Evolutionary conservation across 371 early-diverging fungal species (phyloP).

Genomic region (Rhizopus delemar): DNA sequence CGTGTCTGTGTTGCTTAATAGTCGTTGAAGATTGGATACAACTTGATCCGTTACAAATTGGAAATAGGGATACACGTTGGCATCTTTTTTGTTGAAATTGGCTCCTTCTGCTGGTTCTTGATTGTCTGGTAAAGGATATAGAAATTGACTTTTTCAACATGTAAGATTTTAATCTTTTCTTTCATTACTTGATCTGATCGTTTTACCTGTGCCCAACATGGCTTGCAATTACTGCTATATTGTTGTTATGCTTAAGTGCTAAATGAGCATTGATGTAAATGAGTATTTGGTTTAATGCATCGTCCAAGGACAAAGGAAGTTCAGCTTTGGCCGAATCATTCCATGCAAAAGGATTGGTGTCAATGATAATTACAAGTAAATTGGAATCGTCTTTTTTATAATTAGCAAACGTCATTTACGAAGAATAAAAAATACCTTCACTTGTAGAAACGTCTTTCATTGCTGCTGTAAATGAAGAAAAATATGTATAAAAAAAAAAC

Average conservation of each 20-base stretch:
- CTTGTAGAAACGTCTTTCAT: slow-evolving; percentile 38
- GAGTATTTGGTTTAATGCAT: slow-evolving; percentile 74
- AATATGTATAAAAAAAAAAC: too few species aligned
- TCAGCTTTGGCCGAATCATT: slow-evolving; percentile 50
- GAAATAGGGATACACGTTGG: slow-evolving; percentile 67
- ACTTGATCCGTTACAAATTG: slow-evolving; percentile 63
- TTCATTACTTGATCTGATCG: neutral
- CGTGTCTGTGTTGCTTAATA: slow-evolving; percentile 44
- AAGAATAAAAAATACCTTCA: slow-evolving; percentile 22
- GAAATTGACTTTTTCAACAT: slow-evolving; percentile 46
- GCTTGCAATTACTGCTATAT: slow-evolving; percentile 77
- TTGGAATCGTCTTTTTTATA: slow-evolving; percentile 64
- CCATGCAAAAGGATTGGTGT: slow-evolving; percentile 81
- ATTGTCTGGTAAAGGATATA: slow-evolving; percentile 54
- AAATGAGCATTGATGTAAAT: slow-evolving; percentile 89
- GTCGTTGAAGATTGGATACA: slow-evolving; percentile 44
- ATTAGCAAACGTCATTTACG: neutral
- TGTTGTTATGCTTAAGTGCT: slow-evolving; percentile 81
- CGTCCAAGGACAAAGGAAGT: slow-evolving; percentile 60
- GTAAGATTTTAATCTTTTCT: neutral
- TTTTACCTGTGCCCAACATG: slow-evolving; percentile 52
- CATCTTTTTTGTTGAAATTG: slow-evolving; percentile 41
- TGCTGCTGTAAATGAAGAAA: neutral
- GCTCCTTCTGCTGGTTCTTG: slow-evolving; percentile 26
- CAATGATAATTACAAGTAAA: slow-evolving; percentile 73